Base-by-base conservation (phyloP, 1,284 basidiomycete genomes). In the Apiotrichum gracile region DNA sequence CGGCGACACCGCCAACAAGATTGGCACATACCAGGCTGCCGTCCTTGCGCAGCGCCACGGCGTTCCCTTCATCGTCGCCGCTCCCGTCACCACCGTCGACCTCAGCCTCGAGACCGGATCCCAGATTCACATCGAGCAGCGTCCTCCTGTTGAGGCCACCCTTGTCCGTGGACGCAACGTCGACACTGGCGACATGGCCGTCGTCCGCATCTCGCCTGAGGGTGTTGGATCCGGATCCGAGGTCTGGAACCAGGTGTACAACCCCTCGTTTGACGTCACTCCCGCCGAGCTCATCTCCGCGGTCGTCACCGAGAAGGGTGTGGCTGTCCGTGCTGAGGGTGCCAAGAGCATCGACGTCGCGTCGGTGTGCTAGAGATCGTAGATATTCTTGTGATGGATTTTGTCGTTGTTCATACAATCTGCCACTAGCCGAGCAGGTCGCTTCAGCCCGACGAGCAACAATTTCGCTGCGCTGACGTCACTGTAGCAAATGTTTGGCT, bases 1-100 rank as follows among this genome's bases (percentile, higher is more conserved):
- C 65, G 91, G 91, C 3, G 91, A 94, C 74, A 93, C 91, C 0
- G 91, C 91, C 21, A 94, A 94, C 79, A 94, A 94, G 84, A 85
- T 92, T 62, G 88, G 90, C 37, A 92, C 90, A 2, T 92, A 91
- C 76, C 90, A 92, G 65, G 88, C 89, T 10, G 89, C 89, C 9
- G 88, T 91, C 16, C 78, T 92, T 19, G 89, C 89, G 2, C 85
- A 86, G 45, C 80, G 87, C 31, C 90, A 92, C 73, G 81, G 81
- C 13, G 87, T 92, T 39, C 87, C 89, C 1, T 91, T 94, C 73
- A 83, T 93, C 64, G 88, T 94, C 19, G 87, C 90, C 34, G 91
- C 91, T 3, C 91, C 91, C 5, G 81, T 91, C 38, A 90, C 86
- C 60, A 93, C 90, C 0, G 83, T 96, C 52, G 91, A 96, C 73